phyloP scores from a whole-genome alignment of 768 basidiomycete species.

The Vararia minispora region DNA sequence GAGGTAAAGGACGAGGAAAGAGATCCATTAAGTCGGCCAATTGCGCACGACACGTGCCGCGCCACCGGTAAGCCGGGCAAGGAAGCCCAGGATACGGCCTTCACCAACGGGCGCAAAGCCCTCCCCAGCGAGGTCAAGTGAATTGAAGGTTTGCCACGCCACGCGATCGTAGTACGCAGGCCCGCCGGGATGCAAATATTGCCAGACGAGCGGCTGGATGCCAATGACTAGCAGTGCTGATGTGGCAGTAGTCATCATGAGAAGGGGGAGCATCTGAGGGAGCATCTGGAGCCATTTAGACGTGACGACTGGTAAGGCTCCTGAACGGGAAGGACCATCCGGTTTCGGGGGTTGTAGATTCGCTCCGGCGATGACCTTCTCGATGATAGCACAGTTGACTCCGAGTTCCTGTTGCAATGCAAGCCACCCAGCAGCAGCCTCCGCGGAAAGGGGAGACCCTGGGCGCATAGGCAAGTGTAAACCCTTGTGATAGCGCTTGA shows the following conservation, averaged over 20 bases:
- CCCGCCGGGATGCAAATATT: conserved; percentile 50
- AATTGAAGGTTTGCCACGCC: conserved; percentile 73
- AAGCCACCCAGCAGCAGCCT: conserved; percentile 66
- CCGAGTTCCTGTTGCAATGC: conserved; percentile 72
- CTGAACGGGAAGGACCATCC: conserved; percentile 13
- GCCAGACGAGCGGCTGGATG: conserved; percentile 50
- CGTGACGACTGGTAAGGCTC: conserved; percentile 6
- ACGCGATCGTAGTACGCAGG: conserved; percentile 66
- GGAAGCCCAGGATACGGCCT: conserved; percentile 53
- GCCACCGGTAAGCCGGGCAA: conserved; percentile 64
- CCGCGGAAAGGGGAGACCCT: conserved; percentile 49
- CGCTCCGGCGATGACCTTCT: conserved; percentile 44
- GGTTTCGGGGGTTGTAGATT: conserved; percentile 7
- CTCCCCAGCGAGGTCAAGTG: conserved; percentile 57
- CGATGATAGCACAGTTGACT: conserved; percentile 65
- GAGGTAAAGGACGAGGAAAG: background rate
- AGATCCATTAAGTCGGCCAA: conserved; percentile 50
- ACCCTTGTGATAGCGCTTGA: conserved; percentile 66
- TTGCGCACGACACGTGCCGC: conserved; percentile 68
- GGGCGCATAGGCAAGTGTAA: conserved; percentile 33
- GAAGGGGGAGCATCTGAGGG: conserved; percentile 42
- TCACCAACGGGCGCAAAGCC: conserved; percentile 51
- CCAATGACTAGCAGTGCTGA: conserved; percentile 40
- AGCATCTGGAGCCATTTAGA: conserved; percentile 21
- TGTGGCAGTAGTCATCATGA: too few species aligned